Evolutionary conservation across 495 filamentous ascomycete species (phyloP).

Genomic region (Aspergillus sparsus): DNA sequence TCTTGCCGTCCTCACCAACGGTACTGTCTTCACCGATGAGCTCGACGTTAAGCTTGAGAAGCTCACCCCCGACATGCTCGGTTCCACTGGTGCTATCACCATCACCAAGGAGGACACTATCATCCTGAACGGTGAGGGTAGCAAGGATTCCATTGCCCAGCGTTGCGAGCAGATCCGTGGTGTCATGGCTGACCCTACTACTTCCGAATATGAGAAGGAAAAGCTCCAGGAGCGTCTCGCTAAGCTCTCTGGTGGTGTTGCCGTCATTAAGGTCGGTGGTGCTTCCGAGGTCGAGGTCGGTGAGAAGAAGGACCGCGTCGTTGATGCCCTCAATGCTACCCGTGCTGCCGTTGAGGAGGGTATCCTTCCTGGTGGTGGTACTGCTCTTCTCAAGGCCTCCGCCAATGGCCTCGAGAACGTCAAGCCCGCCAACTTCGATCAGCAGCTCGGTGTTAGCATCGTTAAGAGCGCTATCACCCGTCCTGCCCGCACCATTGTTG

Average conservation of each 20-base stretch:
- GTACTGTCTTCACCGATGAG: conserved; percentile 96
- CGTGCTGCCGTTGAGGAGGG: conserved; percentile 98
- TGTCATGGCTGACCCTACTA: conserved; percentile 88
- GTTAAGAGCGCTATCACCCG: conserved; percentile 96
- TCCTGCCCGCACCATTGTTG: conserved; percentile 90
- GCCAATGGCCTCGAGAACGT: conserved; percentile 79
- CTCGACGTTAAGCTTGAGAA: conserved; percentile 99
- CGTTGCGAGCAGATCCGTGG: conserved; percentile 99
- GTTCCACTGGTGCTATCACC: conserved; percentile 95
- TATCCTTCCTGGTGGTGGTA: conserved; percentile 97
- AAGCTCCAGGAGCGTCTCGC: conserved; percentile 99
- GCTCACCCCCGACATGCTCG: conserved; percentile 92
- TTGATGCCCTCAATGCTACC: conserved; percentile 97
- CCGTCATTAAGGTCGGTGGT: conserved; percentile 98
- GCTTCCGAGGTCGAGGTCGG: conserved; percentile 96
- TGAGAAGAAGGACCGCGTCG: conserved; percentile 99
- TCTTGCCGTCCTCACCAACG: conserved; percentile 91
- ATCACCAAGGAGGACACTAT: conserved; percentile 99
- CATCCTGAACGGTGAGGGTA: conserved; percentile 94
- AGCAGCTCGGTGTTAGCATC: conserved; percentile 96
- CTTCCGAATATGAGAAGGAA: conserved; percentile 99
- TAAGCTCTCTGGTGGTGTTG: conserved; percentile 98
- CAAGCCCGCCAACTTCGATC: conserved; percentile 94
- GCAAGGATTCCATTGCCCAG: conserved; percentile 90
- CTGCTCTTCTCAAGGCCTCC: conserved; percentile 94